phyloP scores from a whole-genome alignment of 2,329 filamentous ascomycete species.

The Fusarium dlaminii region DNA sequence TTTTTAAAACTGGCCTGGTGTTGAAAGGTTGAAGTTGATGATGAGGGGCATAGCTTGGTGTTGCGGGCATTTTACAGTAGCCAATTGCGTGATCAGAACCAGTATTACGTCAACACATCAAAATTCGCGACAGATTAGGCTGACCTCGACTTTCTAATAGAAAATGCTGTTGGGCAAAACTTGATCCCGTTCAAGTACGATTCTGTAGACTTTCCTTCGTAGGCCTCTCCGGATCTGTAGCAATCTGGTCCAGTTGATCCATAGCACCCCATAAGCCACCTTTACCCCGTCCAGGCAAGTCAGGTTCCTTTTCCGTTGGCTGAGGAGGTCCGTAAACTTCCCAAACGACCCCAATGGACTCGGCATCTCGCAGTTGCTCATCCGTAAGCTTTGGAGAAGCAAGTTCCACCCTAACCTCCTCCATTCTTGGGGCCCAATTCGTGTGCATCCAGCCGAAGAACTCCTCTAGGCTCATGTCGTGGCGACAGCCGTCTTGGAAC shows the following conservation, averaged over 20 bases:
- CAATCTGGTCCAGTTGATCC: rapidly evolving
- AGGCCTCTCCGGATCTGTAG: background rate
- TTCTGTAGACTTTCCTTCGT: rapidly evolving
- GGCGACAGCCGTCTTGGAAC: rapidly evolving
- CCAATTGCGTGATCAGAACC: conserved; percentile 19
- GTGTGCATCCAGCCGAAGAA: rapidly evolving
- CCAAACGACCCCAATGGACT: rapidly evolving
- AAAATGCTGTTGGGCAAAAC: rapidly evolving
- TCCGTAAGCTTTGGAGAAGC: background rate
- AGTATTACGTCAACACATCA: conserved; percentile 4
- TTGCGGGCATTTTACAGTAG: background rate
- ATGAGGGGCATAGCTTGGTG: background rate
- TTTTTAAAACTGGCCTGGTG: rapidly evolving
- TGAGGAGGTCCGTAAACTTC: background rate
- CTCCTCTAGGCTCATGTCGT: rapidly evolving
- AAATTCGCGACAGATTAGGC: background rate
- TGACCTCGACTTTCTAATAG: rapidly evolving
- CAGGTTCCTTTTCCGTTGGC: background rate
- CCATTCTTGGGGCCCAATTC: background rate
- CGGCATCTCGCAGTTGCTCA: rapidly evolving
- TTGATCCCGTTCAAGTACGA: rapidly evolving
- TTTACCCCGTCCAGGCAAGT: background rate
- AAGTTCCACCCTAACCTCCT: rapidly evolving
- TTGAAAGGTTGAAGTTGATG: no score
- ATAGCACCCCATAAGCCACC: background rate